These are phyloP conservation scores for Tuber brumale DNA, from an alignment of 495 filamentous ascomycete species.

Conservation along the genomic window DNA sequence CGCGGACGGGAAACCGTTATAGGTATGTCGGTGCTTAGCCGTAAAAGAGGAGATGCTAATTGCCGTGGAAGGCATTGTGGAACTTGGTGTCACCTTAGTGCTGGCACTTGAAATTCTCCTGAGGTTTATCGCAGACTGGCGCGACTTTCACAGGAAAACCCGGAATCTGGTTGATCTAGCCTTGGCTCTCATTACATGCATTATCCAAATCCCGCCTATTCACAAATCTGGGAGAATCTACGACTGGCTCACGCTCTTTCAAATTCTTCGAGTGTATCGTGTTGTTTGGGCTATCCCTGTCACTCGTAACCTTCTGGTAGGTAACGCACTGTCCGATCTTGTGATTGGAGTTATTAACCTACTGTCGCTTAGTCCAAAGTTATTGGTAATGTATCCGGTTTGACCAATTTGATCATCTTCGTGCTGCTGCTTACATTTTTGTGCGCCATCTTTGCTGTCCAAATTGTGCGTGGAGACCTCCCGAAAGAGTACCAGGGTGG, in stretches of 20 bases:
- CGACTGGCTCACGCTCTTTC: constrained; percentile 85
- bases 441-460: constrained; percentile 84
- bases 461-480: constrained; percentile 85
- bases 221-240: constrained; percentile 69
- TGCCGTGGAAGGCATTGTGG: constrained; percentile 51
- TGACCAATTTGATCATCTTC: constrained; percentile 91
- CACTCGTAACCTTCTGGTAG: constrained; percentile 71
- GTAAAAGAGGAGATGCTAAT: background rate
- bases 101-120: constrained; percentile 76
- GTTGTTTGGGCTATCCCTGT: constrained; percentile 83
- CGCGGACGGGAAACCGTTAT: constrained; percentile 51
- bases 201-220: constrained; percentile 82
- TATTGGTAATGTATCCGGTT: constrained; percentile 82
- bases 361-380: constrained; percentile 52
- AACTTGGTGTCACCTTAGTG: constrained; percentile 70
- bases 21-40: constrained; percentile 21
- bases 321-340: constrained; percentile 15
- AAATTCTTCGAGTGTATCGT: constrained; percentile 86
- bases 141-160: constrained; percentile 62
- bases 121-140: constrained; percentile 71
- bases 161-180: constrained; percentile 73
- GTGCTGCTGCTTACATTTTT: constrained; percentile 93
- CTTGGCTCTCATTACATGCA: constrained; percentile 69
- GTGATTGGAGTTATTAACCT: constrained; percentile 13
- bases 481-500: constrained; percentile 55